Percentiles rank a stretch among this genome's conserved stretches.
phyloP scores from a whole-genome alignment of 371 early-diverging fungal species.

The Syncephalastrum contaminatum region DNA sequence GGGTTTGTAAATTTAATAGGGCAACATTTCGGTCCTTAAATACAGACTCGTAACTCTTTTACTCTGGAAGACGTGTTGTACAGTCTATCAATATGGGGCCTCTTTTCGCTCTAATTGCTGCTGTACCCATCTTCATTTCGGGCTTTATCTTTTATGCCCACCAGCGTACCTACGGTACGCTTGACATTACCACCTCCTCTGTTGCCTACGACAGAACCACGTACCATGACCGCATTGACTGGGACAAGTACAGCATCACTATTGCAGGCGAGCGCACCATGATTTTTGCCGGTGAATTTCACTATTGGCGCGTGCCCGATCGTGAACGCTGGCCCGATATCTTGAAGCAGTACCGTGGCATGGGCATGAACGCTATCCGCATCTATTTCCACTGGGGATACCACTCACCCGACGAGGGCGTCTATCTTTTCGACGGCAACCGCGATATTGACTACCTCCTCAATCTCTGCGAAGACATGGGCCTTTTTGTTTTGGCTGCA shows the following conservation, averaged over 20 bases:
- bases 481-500: conserved; percentile 79
- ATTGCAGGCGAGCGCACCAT: conserved; percentile 64
- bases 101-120: conserved; percentile 40
- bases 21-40: too few relatives aligned
- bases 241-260: conserved; percentile 60
- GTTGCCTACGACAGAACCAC: conserved; percentile 57
- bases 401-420: conserved; percentile 75
- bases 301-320: conserved; percentile 80
- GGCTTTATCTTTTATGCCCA: conserved; percentile 40
- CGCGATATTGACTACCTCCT: conserved; percentile 77
- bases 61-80: too few relatives aligned
- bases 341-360: conserved; percentile 67
- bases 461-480: conserved; percentile 69
- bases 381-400: conserved; percentile 92
- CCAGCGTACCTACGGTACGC: conserved; percentile 45
- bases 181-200: conserved; percentile 52
- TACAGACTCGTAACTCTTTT: too few relatives aligned
- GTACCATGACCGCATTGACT: conserved; percentile 58
- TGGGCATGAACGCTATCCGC: conserved; percentile 81
- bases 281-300: conserved; percentile 75
- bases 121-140: conserved; percentile 34
- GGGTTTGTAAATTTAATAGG: too few relatives aligned
- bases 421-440: conserved; percentile 79
- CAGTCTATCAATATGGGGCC: conserved; percentile 21
- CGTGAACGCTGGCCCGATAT: conserved; percentile 54